These are phyloP conservation scores for Endocladia muricata DNA, from an alignment of 31 red algal genomes.

Conservation along the genomic window DNA sequence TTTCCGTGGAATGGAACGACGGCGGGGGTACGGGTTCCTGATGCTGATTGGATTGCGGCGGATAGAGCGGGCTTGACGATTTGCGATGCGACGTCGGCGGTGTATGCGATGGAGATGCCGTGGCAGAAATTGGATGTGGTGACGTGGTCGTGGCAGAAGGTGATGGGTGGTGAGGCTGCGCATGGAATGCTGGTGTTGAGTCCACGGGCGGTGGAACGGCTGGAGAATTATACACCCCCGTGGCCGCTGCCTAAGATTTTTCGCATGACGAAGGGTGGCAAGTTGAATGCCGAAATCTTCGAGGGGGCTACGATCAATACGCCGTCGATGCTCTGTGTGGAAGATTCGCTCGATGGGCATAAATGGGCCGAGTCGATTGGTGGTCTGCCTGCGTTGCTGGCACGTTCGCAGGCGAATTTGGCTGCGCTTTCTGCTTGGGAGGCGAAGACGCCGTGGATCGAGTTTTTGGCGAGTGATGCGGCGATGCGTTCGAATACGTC, in stretches of 20 bases:
- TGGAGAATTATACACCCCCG: slow-evolving; percentile 78
- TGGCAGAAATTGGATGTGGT: slow-evolving; percentile 96
- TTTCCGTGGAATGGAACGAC: slow-evolving; percentile 99
- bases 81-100: slow-evolving; percentile 93
- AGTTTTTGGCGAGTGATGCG: slow-evolving; percentile 83
- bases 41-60: slow-evolving; percentile 76
- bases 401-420: slow-evolving; percentile 65
- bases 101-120: slow-evolving; percentile 93
- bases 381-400: slow-evolving; percentile 67
- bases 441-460: slow-evolving; percentile 62
- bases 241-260: slow-evolving; percentile 95
- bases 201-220: slow-evolving; percentile 79
- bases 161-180: slow-evolving; percentile 95
- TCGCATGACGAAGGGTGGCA: slow-evolving; percentile 94
- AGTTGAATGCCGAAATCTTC: slow-evolving; percentile 85
- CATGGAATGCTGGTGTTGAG: slow-evolving; percentile 91
- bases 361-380: slow-evolving; percentile 78
- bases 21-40: slow-evolving; percentile 77
- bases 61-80: slow-evolving; percentile 81
- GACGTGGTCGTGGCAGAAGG: slow-evolving; percentile 99
- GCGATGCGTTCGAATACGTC: slow-evolving; percentile 74
- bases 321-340: slow-evolving; percentile 94
- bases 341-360: slow-evolving; percentile 95
- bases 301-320: slow-evolving; percentile 94
- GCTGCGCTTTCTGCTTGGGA: slow-evolving; percentile 79